phyloP scores from a whole-genome alignment of 352 stramenopile species.

The Pythium sp. region DNA sequence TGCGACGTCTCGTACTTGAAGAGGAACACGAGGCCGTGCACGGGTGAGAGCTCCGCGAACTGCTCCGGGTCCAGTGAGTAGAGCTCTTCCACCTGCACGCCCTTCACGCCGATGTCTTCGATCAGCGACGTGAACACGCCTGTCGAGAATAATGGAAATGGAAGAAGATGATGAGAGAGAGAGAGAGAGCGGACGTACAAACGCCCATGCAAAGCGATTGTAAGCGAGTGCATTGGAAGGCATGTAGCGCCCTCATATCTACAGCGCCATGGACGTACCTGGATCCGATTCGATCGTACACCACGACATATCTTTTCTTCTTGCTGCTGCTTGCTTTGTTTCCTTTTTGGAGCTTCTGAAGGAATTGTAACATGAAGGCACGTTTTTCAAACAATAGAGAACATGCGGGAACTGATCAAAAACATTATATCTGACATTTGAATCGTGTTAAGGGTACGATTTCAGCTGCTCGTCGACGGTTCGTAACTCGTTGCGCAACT shows the following conservation, averaged over 20 bases:
- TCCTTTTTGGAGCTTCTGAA: not conserved
- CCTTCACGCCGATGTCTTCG: conserved; percentile 91
- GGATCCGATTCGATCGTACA: conserved; percentile 81
- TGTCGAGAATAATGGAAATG: conserved; percentile 11
- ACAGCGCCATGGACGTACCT: conserved; percentile 24
- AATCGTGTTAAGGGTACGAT: not conserved
- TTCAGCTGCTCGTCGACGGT: conserved; percentile 14
- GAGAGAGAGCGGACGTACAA: not conserved
- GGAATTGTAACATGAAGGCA: not conserved
- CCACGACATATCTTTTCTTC: conserved; percentile 52
- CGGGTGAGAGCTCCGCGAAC: conserved; percentile 61
- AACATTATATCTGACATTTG: not conserved
- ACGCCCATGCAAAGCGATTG: not conserved
- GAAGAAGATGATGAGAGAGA: not conserved
- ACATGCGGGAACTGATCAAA: not conserved
- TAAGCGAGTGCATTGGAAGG: not conserved
- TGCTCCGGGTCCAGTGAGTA: conserved; percentile 90
- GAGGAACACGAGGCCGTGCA: conserved; percentile 95
- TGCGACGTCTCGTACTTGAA: conserved; percentile 92
- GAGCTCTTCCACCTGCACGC: conserved; percentile 93
- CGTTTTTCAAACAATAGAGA: not conserved
- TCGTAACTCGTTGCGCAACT: conserved; percentile 15
- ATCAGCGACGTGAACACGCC: conserved; percentile 92
- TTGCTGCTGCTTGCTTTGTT: not conserved
- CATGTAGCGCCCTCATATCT: not conserved